Evolutionary conservation across 2,329 filamentous ascomycete species (phyloP), one percentile per base, ranked within the genome.

Genomic region (Penicillium sp.): DNA sequence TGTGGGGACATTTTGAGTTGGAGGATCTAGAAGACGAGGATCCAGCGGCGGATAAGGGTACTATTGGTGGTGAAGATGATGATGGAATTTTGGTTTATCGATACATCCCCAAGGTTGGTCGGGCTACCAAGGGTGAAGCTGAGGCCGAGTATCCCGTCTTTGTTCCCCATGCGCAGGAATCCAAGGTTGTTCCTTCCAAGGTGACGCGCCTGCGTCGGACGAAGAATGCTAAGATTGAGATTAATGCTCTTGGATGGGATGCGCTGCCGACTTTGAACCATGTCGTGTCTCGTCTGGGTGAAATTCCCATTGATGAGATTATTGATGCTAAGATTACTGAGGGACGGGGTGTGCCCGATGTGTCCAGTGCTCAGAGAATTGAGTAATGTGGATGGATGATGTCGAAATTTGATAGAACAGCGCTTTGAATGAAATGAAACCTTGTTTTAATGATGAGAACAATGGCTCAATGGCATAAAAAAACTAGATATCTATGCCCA

Each of bases 261-360:
- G 76, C 74, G 4, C 70, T 89, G 61, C 88, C 87, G 0, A 89
- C 86, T 2, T 74, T 89, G 56, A 86, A 89, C 68, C 84, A 89
- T 69, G 75, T 89, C 9, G 75, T 85, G 5, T 73, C 75, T 22
- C 76, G 81, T 15, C 71, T 89, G 59, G 80, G 81, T 1, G 83
- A 86, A 65, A 77, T 89, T 4, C 87, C 86, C 0, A 72, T 88
- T 1, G 87, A 85, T 67, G 82, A 83, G 59, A 72, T 89, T 42
- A 75, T 88, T 3, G 77, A 81, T 35, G 86, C 81, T 0, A 86
- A 84, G 74, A 76, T 88, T 1, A 82, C 85, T 0, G 81, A 86
- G 66, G 86, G 85, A 0, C 75, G 71, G 15, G 85, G 85, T 0
- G 84, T 85, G 0, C 78, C 81, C 8, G 70, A 73, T 61, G 66